These are phyloP conservation scores for Phytophthora podocarpi DNA, from an alignment of 352 stramenopile species.

Conservation along the genomic window DNA sequence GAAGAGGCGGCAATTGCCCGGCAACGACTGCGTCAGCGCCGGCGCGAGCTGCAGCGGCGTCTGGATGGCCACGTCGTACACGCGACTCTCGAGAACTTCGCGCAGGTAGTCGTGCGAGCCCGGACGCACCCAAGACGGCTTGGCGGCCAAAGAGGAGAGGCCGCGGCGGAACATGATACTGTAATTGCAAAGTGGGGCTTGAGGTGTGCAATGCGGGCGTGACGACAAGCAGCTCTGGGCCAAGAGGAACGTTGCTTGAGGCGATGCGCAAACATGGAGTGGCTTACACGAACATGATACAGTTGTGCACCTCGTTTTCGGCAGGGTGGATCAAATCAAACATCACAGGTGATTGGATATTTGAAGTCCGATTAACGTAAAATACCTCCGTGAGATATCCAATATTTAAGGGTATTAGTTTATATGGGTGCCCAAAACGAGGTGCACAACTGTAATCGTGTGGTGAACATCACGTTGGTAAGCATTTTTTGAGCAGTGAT, in stretches of 20 bases:
- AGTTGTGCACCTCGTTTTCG: too few species aligned
- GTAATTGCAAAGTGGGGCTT: constrained; percentile 18
- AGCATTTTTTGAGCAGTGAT: too few species aligned
- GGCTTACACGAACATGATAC: not conserved
- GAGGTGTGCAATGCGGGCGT: not conserved
- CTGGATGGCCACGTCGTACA: constrained; percentile 84
- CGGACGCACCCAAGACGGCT: constrained; percentile 64
- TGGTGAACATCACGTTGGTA: not conserved
- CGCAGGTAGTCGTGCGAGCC: constrained; percentile 78
- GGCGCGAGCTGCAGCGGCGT: constrained; percentile 72
- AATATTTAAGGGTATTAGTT: too few species aligned
- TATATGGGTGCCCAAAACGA: too few species aligned
- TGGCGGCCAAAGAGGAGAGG: constrained; percentile 35
- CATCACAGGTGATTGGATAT: too few species aligned
- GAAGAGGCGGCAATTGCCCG: constrained; percentile 68
- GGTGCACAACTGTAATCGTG: too few species aligned
- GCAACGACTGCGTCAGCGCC: constrained; percentile 57
- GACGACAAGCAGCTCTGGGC: constrained; percentile 4
- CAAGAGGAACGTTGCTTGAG: constrained; percentile 31
- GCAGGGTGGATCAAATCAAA: too few species aligned
- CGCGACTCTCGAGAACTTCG: constrained; percentile 79
- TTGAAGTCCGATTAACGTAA: too few species aligned
- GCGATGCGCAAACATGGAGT: constrained; percentile 13
- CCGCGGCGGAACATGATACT: constrained; percentile 48
- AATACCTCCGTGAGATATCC: too few species aligned